phyloP scores from a whole-genome alignment of 345 rosid genomes.

The Bruguiera parviflora region DNA sequence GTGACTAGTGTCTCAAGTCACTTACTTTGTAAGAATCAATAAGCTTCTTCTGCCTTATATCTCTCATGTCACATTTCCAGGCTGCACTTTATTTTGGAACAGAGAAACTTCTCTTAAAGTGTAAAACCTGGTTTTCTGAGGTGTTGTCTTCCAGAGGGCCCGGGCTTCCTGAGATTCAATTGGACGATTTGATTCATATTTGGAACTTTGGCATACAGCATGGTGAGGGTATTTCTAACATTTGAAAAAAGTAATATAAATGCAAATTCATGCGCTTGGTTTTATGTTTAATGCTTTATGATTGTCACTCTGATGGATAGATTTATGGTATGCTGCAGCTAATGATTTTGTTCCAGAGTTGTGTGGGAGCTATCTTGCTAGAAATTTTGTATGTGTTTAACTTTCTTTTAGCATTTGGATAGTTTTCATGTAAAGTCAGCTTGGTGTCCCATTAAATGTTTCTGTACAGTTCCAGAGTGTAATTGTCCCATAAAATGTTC shows the following conservation, averaged over 20 bases:
- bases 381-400: conserved; percentile 59
- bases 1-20: neutral
- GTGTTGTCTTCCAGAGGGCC: conserved; percentile 32
- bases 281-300: conserved; percentile 10
- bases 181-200: conserved; percentile 57
- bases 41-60: neutral
- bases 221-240: conserved; percentile 38
- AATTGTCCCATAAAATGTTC: too few species aligned
- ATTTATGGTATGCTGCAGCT: conserved; percentile 50
- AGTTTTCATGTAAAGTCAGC: conserved; percentile 2
- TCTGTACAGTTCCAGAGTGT: neutral
- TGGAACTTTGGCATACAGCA: conserved; percentile 63
- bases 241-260: conserved; percentile 4
- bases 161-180: conserved; percentile 24
- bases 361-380: conserved; percentile 64
- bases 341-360: conserved; percentile 49
- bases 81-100: conserved; percentile 69
- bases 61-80: conserved; percentile 25
- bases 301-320: conserved; percentile 26
- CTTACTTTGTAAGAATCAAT: neutral
- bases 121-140: conserved; percentile 43
- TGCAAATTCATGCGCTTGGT: conserved; percentile 9
- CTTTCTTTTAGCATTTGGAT: conserved; percentile 23
- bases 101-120: conserved; percentile 47
- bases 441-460: conserved; percentile 4